Conservation (phyloP, 192 early-diverging fungal genomes). For the Backusella psychrophila region DNA sequence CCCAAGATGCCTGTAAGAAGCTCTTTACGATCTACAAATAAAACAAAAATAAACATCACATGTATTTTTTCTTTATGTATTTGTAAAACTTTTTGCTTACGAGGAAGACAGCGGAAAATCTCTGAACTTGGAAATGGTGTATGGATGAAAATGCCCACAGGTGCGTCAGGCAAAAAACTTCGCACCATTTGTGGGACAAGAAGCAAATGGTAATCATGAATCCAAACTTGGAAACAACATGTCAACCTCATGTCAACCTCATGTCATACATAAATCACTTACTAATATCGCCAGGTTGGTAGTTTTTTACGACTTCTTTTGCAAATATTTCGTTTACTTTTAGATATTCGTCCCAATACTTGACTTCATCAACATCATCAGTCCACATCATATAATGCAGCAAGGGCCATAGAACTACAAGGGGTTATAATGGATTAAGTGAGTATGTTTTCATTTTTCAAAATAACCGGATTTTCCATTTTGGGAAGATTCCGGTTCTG, state of each 20-base stretch:
- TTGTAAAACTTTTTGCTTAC: constrained; percentile 34
- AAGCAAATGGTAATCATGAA: constrained; percentile 97
- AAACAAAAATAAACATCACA: not conserved
- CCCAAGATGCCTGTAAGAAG: constrained; percentile 87
- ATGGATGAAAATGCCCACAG: constrained; percentile 94
- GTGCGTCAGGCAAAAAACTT: constrained; percentile 71
- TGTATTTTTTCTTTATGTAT: too few relatives aligned
- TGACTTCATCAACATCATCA: constrained; percentile 54
- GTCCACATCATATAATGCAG: constrained; percentile 95
- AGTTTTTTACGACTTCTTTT: constrained; percentile 65
- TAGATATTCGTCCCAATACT: constrained; percentile 79
- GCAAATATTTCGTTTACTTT: constrained; percentile 81
- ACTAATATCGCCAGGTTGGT: constrained; percentile 79
- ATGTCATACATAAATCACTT: constrained; percentile 28
- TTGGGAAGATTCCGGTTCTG: not conserved
- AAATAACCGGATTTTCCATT: not conserved
- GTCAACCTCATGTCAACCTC: constrained; percentile 19
- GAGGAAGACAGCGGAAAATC: constrained; percentile 89
- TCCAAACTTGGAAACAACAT: constrained; percentile 66
- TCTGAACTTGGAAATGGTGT: constrained; percentile 96
- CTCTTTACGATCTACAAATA: constrained; percentile 63
- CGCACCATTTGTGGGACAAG: constrained; percentile 89
- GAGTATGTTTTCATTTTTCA: not conserved
- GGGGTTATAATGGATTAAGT: not conserved
- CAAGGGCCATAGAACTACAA: constrained; percentile 91